Evolutionary conservation across 2,329 filamentous ascomycete genomes (phyloP), one percentile per base, ranked within the genome.

Genomic region (Fusarium staphyleae): DNA sequence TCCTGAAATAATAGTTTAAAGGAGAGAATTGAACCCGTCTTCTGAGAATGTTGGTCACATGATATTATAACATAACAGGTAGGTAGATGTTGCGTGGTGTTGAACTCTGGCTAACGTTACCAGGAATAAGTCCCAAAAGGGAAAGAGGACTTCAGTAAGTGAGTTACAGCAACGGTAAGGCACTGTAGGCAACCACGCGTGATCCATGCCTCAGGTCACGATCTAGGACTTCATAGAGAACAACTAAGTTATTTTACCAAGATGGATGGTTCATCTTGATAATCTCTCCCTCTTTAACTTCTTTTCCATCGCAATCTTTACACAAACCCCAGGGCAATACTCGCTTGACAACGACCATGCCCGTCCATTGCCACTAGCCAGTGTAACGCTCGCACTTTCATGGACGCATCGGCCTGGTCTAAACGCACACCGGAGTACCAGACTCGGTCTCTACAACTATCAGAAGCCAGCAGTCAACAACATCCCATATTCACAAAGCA

Each of bases 121-220:
- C 28, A 29, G 24, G 36, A 47, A 51, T 54, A 60, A 54, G 54
- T 48, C 64, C 59, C 42, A 58, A 63, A 67, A 47, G 22, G 64
- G 62, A 64, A 66, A 66, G 52, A 62, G 59, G 26, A 61, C 64
- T 62, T 67, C 29, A 35, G 47, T 49, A n/a, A n/a, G n/a, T n/a
- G n/a, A n/a, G n/a, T n/a, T n/a, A 22, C 52, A 55, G 48, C 26
- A 32, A 26, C 43, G 56, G 34, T 30, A n/a, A n/a, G n/a, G n/a
- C n/a, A 13, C 24, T 37, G 48, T 33, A 63, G 54, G 52, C 49
- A 65, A 56, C 52, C 46, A 44, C 51, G 51, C 43, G 40, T 46
- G 32, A 55, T 43, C 46, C 32, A 40, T 65, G 63, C 63, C 62
- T 66, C 56, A 66, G 63, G 63, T 65, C 34, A 49, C 58, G 59